Base-by-base conservation (phyloP, 2,329 filamentous ascomycete species). In the Monosporascus cannonballus region DNA sequence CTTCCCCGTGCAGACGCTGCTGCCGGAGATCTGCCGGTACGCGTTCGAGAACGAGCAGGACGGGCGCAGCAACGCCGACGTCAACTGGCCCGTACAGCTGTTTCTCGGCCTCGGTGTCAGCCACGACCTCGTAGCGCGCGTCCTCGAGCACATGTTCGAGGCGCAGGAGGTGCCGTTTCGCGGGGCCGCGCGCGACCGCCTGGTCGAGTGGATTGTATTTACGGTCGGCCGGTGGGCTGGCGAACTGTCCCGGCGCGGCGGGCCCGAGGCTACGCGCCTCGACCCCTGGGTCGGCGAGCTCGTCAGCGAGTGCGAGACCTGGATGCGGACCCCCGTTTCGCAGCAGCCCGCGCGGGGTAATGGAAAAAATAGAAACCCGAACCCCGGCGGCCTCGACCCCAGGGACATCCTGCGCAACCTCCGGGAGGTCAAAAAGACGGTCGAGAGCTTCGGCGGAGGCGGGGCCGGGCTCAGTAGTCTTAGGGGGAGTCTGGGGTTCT, bases 11-110 rank as follows among this genome's bases (percentile, higher is more conserved):
- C 72, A 77, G 51, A 74, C 76, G 2, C 73, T 88, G 1, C 74
- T 88, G 11, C 81, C 81, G 0, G 76, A 85, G 55, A 69, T 88
- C 7, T 86, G 85, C 67, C 75, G 75, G 22, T 88, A 87, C 60
- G 78, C 83, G 1, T 68, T 83, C 37, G 78, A 80, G 53, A 73
- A 80, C 54, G 75, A 78, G 50, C 81, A 84, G 60, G 81, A 85
- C 58, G 74, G 74, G 2, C 78, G 77, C 7, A 79, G 82, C 46
- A 76, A 77, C 0, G 81, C 81, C 3, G 75, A 83, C 56, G 72
- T 79, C 6, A 72, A 73, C 49, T 84, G 81, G 81, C 81, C 81
- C 0, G 73, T 81, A 2, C 71, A 79, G 56, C 68, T 83, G 15
- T 84, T 84, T 64, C 65, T 83, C 9, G 72, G 73, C 30, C 72